Conservation (phyloP, 83 land plant genomes). For the Diphasiastrum complanatum region DNA sequence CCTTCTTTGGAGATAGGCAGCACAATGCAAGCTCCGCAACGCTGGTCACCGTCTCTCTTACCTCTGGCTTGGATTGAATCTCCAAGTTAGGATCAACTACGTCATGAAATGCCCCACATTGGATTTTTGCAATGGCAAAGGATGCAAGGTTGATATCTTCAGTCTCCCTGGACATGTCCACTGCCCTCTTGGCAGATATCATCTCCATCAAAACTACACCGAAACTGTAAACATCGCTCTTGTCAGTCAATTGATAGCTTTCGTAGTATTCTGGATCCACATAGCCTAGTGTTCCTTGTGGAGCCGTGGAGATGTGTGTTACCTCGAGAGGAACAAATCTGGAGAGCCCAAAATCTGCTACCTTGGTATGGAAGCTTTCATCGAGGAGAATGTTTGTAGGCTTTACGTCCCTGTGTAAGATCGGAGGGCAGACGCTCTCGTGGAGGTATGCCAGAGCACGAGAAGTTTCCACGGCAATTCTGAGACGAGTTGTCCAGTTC, state of each 20-base stretch:
- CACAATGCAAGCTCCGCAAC: too few species aligned
- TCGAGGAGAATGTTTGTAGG: slow-evolving; percentile 18
- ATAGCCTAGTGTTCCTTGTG: slow-evolving; percentile 16
- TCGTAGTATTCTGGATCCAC: slow-evolving; percentile 15
- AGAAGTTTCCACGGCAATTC: slow-evolving; percentile 9
- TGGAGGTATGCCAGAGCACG: slow-evolving; percentile 13
- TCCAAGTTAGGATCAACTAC: too few species aligned
- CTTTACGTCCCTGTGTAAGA: slow-evolving; percentile 20
- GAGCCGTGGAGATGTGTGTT: not conserved
- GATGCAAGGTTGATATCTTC: too few species aligned
- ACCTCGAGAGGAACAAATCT: slow-evolving; percentile 3
- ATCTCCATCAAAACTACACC: slow-evolving; percentile 23
- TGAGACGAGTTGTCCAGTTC: slow-evolving; percentile 4
- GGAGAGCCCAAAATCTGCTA: slow-evolving; percentile 19
- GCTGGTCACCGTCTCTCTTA: too few species aligned
- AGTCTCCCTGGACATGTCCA: too few species aligned
- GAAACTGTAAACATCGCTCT: too few species aligned
- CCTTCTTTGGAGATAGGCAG: too few species aligned
- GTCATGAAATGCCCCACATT: too few species aligned
- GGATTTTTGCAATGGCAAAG: too few species aligned
- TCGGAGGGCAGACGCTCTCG: not conserved
- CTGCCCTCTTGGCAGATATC: too few species aligned
- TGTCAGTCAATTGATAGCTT: not conserved
- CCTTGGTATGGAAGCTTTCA: slow-evolving; percentile 12
- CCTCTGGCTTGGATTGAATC: too few species aligned